Evolutionary conservation across 768 basidiomycete species (phyloP).

Genomic region (Pleurotus giganteus): DNA sequence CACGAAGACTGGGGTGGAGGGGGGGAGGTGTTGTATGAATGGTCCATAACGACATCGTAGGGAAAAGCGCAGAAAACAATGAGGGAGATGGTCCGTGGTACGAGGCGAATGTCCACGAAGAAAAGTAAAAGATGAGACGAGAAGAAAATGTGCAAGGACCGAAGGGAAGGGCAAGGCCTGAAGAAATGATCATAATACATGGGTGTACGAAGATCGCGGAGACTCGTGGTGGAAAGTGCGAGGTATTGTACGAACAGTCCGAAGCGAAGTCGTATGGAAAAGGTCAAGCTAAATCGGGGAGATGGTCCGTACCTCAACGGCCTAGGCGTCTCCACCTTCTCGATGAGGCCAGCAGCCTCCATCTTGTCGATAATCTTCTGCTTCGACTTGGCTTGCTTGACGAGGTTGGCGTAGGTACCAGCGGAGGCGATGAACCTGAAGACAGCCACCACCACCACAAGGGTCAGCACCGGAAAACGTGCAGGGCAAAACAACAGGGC

Average conservation of each 20-base stretch:
- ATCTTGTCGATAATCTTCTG: slow-evolving; percentile 99
- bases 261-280: too few species aligned
- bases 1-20: too few species aligned
- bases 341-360: slow-evolving; percentile 97
- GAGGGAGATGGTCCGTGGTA: background rate
- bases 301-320: slow-evolving; percentile 47
- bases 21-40: too few species aligned
- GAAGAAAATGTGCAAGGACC: background rate
- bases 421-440: slow-evolving; percentile 95
- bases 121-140: background rate
- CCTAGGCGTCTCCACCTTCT: slow-evolving; percentile 78
- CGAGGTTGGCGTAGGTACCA: slow-evolving; percentile 98
- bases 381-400: slow-evolving; percentile 98
- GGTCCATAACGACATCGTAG: too few species aligned
- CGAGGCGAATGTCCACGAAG: too few species aligned
- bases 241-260: too few species aligned
- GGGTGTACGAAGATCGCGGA: too few species aligned
- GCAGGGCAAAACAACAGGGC: background rate
- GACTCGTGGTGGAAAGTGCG: too few species aligned
- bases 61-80: background rate
- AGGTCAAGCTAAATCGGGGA: background rate
- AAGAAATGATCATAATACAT: too few species aligned
- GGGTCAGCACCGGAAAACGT: too few species aligned
- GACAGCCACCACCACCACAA: slow-evolving; percentile 11
- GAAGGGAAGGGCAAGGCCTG: too few species aligned